phyloP scores from a whole-genome alignment of 768 basidiomycete genomes.

The Russula sp. region DNA sequence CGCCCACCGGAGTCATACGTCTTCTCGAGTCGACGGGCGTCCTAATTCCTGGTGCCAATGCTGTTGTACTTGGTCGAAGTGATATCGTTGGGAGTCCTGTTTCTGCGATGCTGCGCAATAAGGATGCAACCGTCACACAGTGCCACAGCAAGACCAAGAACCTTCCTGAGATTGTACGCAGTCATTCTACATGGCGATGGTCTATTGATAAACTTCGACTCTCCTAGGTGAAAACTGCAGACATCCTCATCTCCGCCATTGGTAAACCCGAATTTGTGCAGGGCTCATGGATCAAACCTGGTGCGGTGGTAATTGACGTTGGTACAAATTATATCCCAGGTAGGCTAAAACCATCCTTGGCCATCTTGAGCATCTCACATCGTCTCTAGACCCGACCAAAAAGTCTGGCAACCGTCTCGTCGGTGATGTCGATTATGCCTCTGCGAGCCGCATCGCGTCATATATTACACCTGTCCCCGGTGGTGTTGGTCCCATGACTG shows the following conservation, averaged over 20 bases:
- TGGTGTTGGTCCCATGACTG: conserved; percentile 99
- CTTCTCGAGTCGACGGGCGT: conserved; percentile 85
- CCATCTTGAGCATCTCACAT: background rate
- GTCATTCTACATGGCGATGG: background rate
- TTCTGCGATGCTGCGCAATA: conserved; percentile 79
- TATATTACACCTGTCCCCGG: conserved; percentile 97
- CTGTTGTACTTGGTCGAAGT: conserved; percentile 92
- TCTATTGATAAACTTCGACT: background rate
- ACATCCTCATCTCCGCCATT: conserved; percentile 95
- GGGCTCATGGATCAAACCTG: conserved; percentile 92
- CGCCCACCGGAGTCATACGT: conserved; percentile 86
- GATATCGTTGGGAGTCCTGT: conserved; percentile 98
- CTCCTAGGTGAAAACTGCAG: conserved; percentile 68
- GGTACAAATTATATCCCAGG: conserved; percentile 95
- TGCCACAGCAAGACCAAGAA: conserved; percentile 90
- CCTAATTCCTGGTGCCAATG: conserved; percentile 65
- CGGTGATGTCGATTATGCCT: conserved; percentile 85
- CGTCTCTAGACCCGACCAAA: conserved; percentile 61
- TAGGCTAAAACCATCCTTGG: conserved; percentile 30
- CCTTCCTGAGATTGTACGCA: conserved; percentile 65
- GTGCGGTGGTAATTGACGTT: conserved; percentile 94
- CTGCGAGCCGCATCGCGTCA: conserved; percentile 72
- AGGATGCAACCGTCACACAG: conserved; percentile 94
- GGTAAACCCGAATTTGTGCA: conserved; percentile 87
- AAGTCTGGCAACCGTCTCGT: conserved; percentile 95